These are phyloP conservation scores for Boletales sp. DNA, from an alignment of 768 basidiomycete species.

Conservation along the genomic window DNA sequence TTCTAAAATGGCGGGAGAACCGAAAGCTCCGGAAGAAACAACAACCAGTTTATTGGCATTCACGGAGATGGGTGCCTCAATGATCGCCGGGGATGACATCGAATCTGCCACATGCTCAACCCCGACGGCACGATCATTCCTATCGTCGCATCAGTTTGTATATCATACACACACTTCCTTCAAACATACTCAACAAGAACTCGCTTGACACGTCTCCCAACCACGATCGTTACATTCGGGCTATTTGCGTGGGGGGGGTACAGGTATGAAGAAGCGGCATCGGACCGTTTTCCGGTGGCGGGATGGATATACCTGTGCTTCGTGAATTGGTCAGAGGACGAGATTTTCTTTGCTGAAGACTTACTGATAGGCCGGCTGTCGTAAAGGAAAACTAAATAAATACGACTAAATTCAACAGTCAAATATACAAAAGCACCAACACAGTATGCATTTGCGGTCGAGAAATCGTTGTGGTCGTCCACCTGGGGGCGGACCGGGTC, in stretches of 20 bases:
- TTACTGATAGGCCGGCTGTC: conserved; percentile 17
- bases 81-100: conserved; percentile 18
- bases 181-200: conserved; percentile 33
- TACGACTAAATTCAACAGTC: background rate
- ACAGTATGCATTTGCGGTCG: conserved; percentile 19
- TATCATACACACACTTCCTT: background rate
- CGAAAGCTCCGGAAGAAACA: conserved; percentile 37
- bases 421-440: conserved; percentile 9
- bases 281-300: conserved; percentile 32
- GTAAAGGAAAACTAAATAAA: background rate
- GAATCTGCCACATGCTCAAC: conserved; percentile 33
- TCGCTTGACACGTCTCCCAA: conserved; percentile 33
- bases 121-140: conserved; percentile 35
- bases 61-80: conserved; percentile 11
- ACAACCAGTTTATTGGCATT: conserved; percentile 36
- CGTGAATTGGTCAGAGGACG: background rate
- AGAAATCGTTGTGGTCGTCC: conserved; percentile 48
- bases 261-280: conserved; percentile 25
- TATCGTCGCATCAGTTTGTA: conserved; percentile 2
- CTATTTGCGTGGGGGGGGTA: conserved; percentile 32
- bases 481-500: conserved; percentile 43
- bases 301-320: conserved; percentile 48
- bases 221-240: conserved; percentile 29
- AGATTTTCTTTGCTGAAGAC: background rate
- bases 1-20: conserved; percentile 51